Conservation (phyloP, 2,329 filamentous ascomycete species). For the Sporothrix curviconia region DNA sequence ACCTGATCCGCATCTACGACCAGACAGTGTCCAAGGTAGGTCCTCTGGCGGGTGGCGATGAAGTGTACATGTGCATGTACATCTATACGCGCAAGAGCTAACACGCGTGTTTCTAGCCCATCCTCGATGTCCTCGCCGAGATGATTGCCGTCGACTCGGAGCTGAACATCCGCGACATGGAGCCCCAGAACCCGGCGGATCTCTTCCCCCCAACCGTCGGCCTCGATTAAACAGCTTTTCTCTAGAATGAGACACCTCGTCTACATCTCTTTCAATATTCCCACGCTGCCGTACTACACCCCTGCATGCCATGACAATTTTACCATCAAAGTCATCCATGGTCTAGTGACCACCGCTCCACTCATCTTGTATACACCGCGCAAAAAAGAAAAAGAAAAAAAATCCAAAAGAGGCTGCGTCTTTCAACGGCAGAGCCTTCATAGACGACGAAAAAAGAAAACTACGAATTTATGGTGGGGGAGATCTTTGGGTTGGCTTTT, state of each 20-base stretch:
- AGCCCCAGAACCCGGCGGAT: conserved; percentile 11
- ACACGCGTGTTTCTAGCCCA: conserved; percentile 52
- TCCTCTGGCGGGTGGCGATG: too few relatives aligned
- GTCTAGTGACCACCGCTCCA: conserved; percentile 13
- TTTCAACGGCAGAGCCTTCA: background rate
- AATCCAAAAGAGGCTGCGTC: too few relatives aligned
- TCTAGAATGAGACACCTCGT: background rate
- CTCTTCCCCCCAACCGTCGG: conserved; percentile 16
- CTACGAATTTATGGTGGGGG: background rate
- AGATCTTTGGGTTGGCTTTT: too few relatives aligned
- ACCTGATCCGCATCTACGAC: conserved; percentile 95
- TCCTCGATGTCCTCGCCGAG: conserved; percentile 92
- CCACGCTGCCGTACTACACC: too few relatives aligned
- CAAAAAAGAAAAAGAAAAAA: conserved; percentile 9
- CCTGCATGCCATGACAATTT: too few relatives aligned
- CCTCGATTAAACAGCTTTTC: conserved; percentile 14
- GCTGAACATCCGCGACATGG: conserved; percentile 17
- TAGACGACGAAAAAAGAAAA: conserved; percentile 4
- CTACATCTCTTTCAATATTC: background rate
- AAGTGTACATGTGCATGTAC: too few relatives aligned
- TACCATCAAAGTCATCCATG: background rate
- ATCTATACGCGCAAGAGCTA: too few relatives aligned
- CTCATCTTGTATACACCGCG: conserved; percentile 9
- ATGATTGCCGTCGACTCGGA: conserved; percentile 65
- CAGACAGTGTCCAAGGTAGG: conserved; percentile 91